Evolutionary conservation across 169 alveolate genomes (phyloP).

Genomic region (Eimeria acervulina): DNA sequence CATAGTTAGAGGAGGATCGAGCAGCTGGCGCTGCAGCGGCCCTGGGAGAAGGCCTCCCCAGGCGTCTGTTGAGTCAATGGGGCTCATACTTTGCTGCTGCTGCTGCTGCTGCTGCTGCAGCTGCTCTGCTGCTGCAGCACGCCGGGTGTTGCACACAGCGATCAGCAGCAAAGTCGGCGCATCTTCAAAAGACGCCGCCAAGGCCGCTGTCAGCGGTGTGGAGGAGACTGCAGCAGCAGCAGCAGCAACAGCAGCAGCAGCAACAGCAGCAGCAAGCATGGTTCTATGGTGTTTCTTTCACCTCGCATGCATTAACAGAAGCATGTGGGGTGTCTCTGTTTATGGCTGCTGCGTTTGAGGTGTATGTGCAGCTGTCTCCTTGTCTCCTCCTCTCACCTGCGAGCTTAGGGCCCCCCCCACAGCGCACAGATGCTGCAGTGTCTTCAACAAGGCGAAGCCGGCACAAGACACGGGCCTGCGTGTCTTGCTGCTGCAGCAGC

Average conservation of each 20-base stretch:
- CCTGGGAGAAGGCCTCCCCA: slow-evolving; percentile 55
- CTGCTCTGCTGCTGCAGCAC: slow-evolving; percentile 69
- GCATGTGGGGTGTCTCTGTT: too few species aligned
- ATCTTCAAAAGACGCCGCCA: slow-evolving; percentile 45
- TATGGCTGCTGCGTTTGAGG: too few species aligned
- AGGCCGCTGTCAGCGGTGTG: slow-evolving; percentile 64
- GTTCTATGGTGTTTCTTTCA: too few species aligned
- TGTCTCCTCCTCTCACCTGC: not conserved
- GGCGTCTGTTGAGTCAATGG: slow-evolving; percentile 29
- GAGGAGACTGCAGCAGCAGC: slow-evolving; percentile 38
- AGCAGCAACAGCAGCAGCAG: slow-evolving; percentile 49
- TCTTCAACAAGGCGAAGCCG: slow-evolving; percentile 28
- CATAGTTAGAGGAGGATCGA: slow-evolving; percentile 45
- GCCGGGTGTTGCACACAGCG: slow-evolving; percentile 57
- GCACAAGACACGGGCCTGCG: slow-evolving; percentile 45
- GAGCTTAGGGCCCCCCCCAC: slow-evolving; percentile 46
- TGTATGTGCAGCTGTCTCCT: too few species aligned
- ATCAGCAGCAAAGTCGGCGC: slow-evolving; percentile 67
- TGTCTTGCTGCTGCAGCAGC: slow-evolving; percentile 59
- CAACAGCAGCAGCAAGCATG: slow-evolving; percentile 29
- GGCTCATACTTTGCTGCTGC: not conserved
- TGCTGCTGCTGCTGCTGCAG: slow-evolving; percentile 33
- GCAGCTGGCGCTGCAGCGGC: slow-evolving; percentile 69
- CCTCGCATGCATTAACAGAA: too few species aligned
- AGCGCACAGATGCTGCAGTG: slow-evolving; percentile 4